Conservation (phyloP, 345 rosid species). For the Camelina hispida region DNA sequence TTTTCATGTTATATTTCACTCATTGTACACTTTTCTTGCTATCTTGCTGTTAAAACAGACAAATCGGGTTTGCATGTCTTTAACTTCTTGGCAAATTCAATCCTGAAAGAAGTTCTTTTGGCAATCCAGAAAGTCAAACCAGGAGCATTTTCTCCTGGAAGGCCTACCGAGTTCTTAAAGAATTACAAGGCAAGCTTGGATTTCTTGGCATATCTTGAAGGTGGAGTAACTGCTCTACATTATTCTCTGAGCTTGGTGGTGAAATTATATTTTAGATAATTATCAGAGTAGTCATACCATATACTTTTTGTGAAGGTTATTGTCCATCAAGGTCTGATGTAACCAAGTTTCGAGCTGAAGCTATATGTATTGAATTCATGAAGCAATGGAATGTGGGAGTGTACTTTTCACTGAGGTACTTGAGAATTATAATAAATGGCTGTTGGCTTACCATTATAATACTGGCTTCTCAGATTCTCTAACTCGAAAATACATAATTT, state of each 20-base stretch:
- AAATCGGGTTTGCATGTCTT: conserved; percentile 93
- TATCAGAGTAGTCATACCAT: conserved; percentile 28
- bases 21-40: conserved; percentile 19
- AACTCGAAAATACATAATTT: conserved; percentile 25
- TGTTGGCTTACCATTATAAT: conserved; percentile 16
- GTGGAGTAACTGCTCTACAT: conserved; percentile 47
- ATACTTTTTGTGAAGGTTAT: conserved; percentile 76
- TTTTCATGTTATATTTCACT: conserved; percentile 13
- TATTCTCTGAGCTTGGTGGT: conserved; percentile 8
- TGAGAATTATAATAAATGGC: conserved; percentile 14
- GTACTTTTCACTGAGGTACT: conserved; percentile 89
- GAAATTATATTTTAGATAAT: background rate
- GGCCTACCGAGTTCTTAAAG: conserved; percentile 85
- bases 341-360: conserved; percentile 73
- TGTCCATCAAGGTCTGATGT: conserved; percentile 95
- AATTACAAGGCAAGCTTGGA: conserved; percentile 93
- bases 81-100: conserved; percentile 91
- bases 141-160: conserved; percentile 95
- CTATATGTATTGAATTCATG: conserved; percentile 75
- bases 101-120: conserved; percentile 82
- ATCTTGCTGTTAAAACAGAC: conserved; percentile 53
- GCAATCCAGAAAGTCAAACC: conserved; percentile 91
- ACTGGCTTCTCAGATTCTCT: conserved; percentile 20
- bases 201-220: conserved; percentile 89
- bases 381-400: conserved; percentile 96